These are phyloP conservation scores for Pythium angustatum DNA, from an alignment of 352 stramenopile species.

Conservation along the genomic window DNA sequence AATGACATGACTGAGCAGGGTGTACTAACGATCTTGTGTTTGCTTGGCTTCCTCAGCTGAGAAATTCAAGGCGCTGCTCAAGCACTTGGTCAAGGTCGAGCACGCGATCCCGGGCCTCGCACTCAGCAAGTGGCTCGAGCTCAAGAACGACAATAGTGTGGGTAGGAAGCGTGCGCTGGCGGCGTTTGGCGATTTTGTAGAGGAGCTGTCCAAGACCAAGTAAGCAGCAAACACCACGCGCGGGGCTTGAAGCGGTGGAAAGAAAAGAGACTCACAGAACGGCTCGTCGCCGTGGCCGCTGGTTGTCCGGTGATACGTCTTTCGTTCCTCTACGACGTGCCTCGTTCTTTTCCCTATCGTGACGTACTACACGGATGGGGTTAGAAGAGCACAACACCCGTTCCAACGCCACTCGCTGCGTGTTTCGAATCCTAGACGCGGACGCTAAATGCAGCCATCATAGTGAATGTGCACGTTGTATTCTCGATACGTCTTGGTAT, in stretches of 20 bases:
- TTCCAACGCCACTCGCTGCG: too few species aligned
- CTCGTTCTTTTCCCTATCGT: not conserved
- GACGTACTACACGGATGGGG: too few species aligned
- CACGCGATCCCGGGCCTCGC: constrained; percentile 42
- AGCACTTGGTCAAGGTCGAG: constrained; percentile 69
- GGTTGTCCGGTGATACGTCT: constrained; percentile 5
- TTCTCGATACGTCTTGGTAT: not conserved
- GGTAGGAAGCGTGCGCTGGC: constrained; percentile 67
- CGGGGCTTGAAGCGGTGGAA: not conserved
- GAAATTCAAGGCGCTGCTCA: constrained; percentile 63
- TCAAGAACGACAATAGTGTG: constrained; percentile 77
- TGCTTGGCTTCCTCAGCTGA: constrained; percentile 35
- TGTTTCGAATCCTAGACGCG: constrained; percentile 17
- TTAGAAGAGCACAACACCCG: too few species aligned
- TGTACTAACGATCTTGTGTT: constrained; percentile 8
- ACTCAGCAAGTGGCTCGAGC: constrained; percentile 70
- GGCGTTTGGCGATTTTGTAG: constrained; percentile 72
- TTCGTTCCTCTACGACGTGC: constrained; percentile 8
- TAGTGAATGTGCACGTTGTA: constrained; percentile 17
- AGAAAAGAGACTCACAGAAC: too few species aligned
- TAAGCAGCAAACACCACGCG: constrained; percentile 25
- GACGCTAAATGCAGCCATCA: constrained; percentile 9
- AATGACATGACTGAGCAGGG: not conserved
- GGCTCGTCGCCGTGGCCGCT: not conserved
- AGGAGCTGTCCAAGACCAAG: constrained; percentile 70